phyloP scores from a whole-genome alignment of 2,329 filamentous ascomycete species.

The Bertia moriformis region DNA sequence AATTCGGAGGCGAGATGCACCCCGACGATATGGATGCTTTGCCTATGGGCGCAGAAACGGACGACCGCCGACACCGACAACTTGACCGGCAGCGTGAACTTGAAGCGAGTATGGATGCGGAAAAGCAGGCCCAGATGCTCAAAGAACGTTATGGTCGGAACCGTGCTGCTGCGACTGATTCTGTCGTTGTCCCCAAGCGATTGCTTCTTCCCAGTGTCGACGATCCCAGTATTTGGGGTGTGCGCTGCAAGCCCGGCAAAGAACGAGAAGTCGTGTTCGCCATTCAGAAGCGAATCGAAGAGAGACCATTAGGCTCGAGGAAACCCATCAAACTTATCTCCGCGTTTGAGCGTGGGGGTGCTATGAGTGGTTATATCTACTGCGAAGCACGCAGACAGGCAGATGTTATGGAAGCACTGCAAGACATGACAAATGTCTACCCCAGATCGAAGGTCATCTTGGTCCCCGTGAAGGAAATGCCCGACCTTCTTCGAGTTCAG shows the following conservation, averaged over 20 bases:
- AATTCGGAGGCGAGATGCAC: constrained; percentile 41
- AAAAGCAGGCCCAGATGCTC: constrained; percentile 77
- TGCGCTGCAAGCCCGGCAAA: constrained; percentile 87
- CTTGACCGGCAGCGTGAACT: constrained; percentile 48
- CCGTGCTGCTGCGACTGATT: constrained; percentile 51
- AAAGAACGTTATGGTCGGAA: constrained; percentile 79
- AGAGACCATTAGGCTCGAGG: constrained; percentile 55
- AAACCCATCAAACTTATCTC: constrained; percentile 74
- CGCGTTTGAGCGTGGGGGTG: constrained; percentile 75
- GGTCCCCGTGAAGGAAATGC: constrained; percentile 94
- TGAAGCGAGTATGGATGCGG: constrained; percentile 50
- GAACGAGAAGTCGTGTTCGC: constrained; percentile 80
- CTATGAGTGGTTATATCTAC: constrained; percentile 91
- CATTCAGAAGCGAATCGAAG: constrained; percentile 78
- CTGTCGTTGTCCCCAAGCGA: constrained; percentile 68
- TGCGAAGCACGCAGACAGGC: constrained; percentile 79
- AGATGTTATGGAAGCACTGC: constrained; percentile 69
- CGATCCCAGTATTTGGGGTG: constrained; percentile 89
- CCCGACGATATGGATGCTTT: constrained; percentile 48
- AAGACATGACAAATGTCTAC: constrained; percentile 79
- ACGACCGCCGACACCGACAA: constrained; percentile 51
- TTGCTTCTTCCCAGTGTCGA: constrained; percentile 83
- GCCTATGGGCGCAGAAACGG: constrained; percentile 42
- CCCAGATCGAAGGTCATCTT: constrained; percentile 73
- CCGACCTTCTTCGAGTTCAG: constrained; percentile 77